Evolutionary conservation across 257 asterid genomes (phyloP), one percentile per base, ranked within the genome.

Genomic region (Osmanthus fragrans): DNA sequence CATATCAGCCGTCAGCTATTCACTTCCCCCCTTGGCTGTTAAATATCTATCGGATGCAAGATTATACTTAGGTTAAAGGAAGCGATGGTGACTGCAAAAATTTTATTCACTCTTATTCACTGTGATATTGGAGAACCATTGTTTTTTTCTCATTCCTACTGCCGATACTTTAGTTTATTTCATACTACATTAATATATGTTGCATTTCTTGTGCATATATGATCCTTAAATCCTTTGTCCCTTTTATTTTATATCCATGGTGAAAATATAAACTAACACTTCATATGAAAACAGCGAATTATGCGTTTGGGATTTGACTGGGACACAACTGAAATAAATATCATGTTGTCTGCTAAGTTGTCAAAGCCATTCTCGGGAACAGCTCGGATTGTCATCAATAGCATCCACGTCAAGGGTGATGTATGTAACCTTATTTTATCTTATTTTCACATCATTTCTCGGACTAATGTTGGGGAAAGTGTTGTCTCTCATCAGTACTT

Each of bases 361-460:
- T 96, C 91, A 78, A 89, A 77, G 87, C 97, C 97, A 75, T 85
- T 89, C 64, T 88, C 85, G 94, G 99, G 99, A 84, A 92, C 98
- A 80, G 99, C 98, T 71, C 90, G 97, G 73, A 92, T 96, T 25
- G 86, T 93, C 74, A 86, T 96, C 47, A 96, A 93, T 84, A 93
- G 91, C 88, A 83, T 96, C 89, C 98, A 96, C 84, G 75, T 96
- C 86, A 93, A 90, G 95, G 99, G 99, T 74, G 91, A 90, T 86
- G 99, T 96, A 89, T 45, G 98, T 87, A 54, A 54, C 81, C 80
- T 18, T 64, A 45, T 54, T 73, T 70, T 60, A 34, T 76, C 74
- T 36, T 71, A 18, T 39, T 51, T 37, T 75, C 72, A 64, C 72
- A 27, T 45, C 13, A 29, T 15, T 18, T 76, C 68, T 65, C 64